Evolutionary conservation across 345 rosid species (phyloP).

Genomic region (Bruguiera sexangula): DNA sequence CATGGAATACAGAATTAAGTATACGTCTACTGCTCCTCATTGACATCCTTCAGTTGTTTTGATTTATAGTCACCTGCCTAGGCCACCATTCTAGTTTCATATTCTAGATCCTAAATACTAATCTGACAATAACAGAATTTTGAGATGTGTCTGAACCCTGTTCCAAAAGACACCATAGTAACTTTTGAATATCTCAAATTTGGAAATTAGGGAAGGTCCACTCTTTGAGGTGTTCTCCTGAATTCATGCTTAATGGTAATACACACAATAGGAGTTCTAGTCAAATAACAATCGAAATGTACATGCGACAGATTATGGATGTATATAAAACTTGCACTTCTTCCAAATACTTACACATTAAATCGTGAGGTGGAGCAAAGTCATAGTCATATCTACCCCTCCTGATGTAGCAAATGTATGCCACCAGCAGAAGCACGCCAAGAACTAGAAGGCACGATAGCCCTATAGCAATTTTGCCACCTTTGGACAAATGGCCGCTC

Average conservation of each 20-base stretch:
- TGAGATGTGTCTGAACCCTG: not conserved
- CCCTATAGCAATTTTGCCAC: slow-evolving; percentile 70
- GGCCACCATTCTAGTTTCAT: not conserved
- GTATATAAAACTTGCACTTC: not conserved
- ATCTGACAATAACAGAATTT: not conserved
- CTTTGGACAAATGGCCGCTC: slow-evolving; percentile 76
- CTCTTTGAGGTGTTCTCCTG: not conserved
- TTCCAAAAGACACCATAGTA: not conserved
- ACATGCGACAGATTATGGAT: not conserved
- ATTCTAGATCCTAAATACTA: not conserved
- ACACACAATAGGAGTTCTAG: not conserved
- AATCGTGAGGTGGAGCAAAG: slow-evolving; percentile 89
- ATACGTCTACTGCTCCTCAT: not conserved
- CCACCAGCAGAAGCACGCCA: slow-evolving; percentile 37
- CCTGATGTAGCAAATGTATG: slow-evolving; percentile 60
- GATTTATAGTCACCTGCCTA: not conserved
- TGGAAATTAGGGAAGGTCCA: too few relatives aligned
- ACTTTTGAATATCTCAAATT: not conserved
- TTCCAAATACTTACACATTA: slow-evolving; percentile 60
- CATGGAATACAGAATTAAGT: too few relatives aligned
- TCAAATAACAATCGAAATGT: not conserved
- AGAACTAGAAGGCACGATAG: slow-evolving; percentile 49
- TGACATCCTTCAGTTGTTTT: not conserved
- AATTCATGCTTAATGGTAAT: not conserved
- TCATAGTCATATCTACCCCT: slow-evolving; percentile 75